Evolutionary conservation across 2,329 filamentous ascomycete species (phyloP).

Genomic region (Microsporum audouinii): DNA sequence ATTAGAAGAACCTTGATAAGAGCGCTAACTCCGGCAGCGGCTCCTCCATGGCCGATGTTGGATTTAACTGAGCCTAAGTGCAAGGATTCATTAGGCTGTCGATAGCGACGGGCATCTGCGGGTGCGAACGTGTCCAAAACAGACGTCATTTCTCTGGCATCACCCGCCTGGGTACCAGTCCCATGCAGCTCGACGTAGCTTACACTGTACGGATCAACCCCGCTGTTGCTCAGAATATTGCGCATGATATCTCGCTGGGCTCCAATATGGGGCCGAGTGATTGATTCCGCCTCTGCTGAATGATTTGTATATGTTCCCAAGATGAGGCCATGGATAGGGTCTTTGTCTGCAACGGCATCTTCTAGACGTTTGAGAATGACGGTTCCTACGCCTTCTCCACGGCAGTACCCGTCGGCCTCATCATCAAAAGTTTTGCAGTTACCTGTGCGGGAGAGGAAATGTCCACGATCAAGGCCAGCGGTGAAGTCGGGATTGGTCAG

Average conservation of each 20-base stretch:
- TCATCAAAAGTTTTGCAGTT: conserved; percentile 43
- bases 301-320: conserved; percentile 48
- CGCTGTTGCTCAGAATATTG: conserved; percentile 58
- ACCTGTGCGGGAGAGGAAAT: conserved; percentile 48
- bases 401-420: conserved; percentile 50
- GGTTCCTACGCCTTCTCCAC: conserved; percentile 50
- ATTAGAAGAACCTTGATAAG: conserved; percentile 24
- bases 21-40: conserved; percentile 24
- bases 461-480: conserved; percentile 37
- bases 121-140: conserved; percentile 41
- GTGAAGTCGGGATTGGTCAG: conserved; percentile 11
- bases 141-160: conserved; percentile 61
- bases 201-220: conserved; percentile 63
- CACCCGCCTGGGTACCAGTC: conserved; percentile 66
- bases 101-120: conserved; percentile 12
- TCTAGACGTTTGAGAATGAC: conserved; percentile 64
- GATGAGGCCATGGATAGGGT: conserved; percentile 52
- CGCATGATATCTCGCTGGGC: conserved; percentile 58
- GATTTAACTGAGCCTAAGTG: conserved; percentile 15
- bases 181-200: conserved; percentile 85
- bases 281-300: conserved; percentile 78
- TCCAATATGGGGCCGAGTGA: conserved; percentile 69
- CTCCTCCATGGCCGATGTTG: conserved; percentile 27
- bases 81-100: background rate
- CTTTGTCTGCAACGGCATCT: conserved; percentile 60